Conservation (phyloP, 2,329 filamentous ascomycete species). For the Nannizziopsis barbatae region DNA sequence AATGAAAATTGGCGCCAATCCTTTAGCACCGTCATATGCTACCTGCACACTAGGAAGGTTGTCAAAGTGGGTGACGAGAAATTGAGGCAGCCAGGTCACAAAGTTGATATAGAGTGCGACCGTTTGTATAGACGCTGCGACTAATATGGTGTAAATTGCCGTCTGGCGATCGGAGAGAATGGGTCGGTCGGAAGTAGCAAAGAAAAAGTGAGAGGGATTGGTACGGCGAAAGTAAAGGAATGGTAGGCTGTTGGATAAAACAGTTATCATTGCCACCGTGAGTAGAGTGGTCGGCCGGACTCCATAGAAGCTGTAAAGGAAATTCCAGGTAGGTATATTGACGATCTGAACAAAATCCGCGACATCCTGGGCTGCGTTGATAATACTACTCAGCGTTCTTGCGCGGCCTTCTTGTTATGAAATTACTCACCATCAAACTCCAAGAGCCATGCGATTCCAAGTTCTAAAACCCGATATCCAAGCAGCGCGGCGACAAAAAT, state of each 20-base stretch:
- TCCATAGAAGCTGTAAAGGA: slow-evolving; percentile 67
- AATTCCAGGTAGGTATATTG: slow-evolving; percentile 63
- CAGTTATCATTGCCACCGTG: slow-evolving; percentile 55
- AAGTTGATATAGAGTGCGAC: slow-evolving; percentile 60
- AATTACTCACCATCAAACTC: slow-evolving; percentile 50
- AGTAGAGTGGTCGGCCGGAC: slow-evolving; percentile 52
- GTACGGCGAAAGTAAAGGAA: slow-evolving; percentile 63
- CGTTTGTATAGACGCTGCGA: slow-evolving; percentile 63
- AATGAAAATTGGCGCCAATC: slow-evolving; percentile 34
- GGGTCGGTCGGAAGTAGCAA: slow-evolving; percentile 40
- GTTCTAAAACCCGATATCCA: slow-evolving; percentile 50
- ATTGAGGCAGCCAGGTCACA: slow-evolving; percentile 57
- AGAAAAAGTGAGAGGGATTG: slow-evolving; percentile 51
- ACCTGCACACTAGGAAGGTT: slow-evolving; percentile 56
- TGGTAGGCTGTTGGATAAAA: slow-evolving; percentile 57
- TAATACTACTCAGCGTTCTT: neutral
- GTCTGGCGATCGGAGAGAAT: slow-evolving; percentile 55
- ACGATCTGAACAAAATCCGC: slow-evolving; percentile 57
- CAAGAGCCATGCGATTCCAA: slow-evolving; percentile 61
- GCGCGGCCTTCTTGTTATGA: neutral
- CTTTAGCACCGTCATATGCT: slow-evolving; percentile 53
- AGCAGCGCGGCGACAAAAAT: slow-evolving; percentile 48
- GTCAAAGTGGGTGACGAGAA: slow-evolving; percentile 66
- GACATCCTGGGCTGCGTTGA: slow-evolving; percentile 38
- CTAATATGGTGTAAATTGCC: slow-evolving; percentile 52